phyloP scores from a whole-genome alignment of 768 basidiomycete species.

The Trametes cinnabarina region DNA sequence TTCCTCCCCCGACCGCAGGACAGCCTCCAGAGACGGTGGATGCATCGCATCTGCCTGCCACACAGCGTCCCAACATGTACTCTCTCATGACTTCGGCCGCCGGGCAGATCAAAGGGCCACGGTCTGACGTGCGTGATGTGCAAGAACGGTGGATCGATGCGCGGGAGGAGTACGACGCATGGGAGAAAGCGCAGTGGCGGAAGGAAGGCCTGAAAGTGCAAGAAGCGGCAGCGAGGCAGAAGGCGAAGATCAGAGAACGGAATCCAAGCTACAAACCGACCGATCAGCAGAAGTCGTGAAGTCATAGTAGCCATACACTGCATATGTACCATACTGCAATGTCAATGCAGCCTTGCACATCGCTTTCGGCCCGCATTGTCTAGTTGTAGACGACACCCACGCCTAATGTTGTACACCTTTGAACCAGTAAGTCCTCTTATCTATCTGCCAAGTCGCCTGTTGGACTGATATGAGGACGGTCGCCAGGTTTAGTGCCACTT shows the following conservation, averaged over 20 bases:
- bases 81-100: slow-evolving; percentile 66
- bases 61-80: slow-evolving; percentile 60
- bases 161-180: slow-evolving; percentile 77
- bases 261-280: neutral
- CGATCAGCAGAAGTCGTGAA: neutral
- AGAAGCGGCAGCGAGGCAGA: slow-evolving; percentile 36
- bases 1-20: slow-evolving; percentile 47
- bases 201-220: slow-evolving; percentile 63
- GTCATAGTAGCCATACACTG: no score
- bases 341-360: neutral
- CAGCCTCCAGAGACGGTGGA: slow-evolving; percentile 34
- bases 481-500: no score
- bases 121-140: slow-evolving; percentile 65
- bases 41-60: slow-evolving; percentile 35
- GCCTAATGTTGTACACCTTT: no score
- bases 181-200: slow-evolving; percentile 75
- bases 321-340: neutral
- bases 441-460: no score
- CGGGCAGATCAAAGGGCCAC: slow-evolving; percentile 48
- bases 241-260: slow-evolving; percentile 26
- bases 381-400: no score
- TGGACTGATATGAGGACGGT: no score
- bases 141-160: slow-evolving; percentile 96
- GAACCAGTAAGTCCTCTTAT: no score
- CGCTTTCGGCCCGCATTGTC: no score